phyloP scores from a whole-genome alignment of 495 filamentous ascomycete genomes.

The Aspergillus bridgeri region DNA sequence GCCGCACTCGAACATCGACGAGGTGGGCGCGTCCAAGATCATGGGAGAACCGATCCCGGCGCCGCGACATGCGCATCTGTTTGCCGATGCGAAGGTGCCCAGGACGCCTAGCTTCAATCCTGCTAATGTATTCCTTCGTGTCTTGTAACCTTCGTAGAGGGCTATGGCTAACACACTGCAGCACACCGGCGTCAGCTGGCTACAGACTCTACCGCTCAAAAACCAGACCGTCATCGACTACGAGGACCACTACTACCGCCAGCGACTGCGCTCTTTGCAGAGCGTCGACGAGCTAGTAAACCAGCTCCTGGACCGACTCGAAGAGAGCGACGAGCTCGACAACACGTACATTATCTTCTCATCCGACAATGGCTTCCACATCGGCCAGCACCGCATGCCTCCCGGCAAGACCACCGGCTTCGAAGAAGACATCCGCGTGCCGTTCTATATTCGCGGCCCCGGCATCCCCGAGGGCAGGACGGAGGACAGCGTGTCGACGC shows the following conservation, averaged over 20 bases:
- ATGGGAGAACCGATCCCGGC: constrained; percentile 54
- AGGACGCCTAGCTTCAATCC: constrained; percentile 43
- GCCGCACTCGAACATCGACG: constrained; percentile 59
- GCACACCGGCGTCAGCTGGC: constrained; percentile 63
- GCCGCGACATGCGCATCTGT: constrained; percentile 36
- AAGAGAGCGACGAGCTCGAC: constrained; percentile 51
- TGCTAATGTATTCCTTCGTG: constrained; percentile 34
- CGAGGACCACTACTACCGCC: constrained; percentile 66
- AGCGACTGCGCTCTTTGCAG: constrained; percentile 60
- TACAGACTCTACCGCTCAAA: constrained; percentile 50
- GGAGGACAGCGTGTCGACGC: constrained; percentile 59
- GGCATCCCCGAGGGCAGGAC: constrained; percentile 43
- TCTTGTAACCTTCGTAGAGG: constrained; percentile 41
- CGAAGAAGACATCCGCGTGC: constrained; percentile 72
- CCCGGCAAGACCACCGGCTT: constrained; percentile 71
- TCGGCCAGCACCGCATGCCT: constrained; percentile 67
- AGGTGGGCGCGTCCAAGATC: constrained; percentile 15
- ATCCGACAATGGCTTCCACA: constrained; percentile 73
- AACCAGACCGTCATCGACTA: constrained; percentile 55
- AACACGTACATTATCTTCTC: constrained; percentile 72
- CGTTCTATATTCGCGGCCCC: constrained; percentile 59
- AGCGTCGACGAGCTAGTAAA: constrained; percentile 70
- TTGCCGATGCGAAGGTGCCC: constrained; percentile 37
- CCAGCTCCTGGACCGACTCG: constrained; percentile 49
- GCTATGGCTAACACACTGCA: constrained; percentile 50